These are phyloP conservation scores for Pleomassaria siparia DNA, from an alignment of 2,329 filamentous ascomycete genomes.

Conservation along the genomic window DNA sequence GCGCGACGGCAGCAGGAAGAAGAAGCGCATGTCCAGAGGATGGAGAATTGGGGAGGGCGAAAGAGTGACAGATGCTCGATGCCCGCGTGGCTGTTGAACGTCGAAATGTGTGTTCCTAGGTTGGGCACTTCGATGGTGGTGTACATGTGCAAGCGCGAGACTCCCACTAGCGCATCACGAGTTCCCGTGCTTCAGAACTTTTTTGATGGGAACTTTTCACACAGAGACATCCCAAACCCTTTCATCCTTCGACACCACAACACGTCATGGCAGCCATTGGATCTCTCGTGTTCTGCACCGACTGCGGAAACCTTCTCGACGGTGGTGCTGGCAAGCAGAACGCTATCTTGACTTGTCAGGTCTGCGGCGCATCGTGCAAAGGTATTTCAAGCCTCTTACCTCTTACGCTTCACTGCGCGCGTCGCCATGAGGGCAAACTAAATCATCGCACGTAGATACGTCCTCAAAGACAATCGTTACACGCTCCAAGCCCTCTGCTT, in stretches of 20 bases:
- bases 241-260: background rate
- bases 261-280: constrained; percentile 80
- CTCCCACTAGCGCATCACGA: constrained; percentile 11
- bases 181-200: constrained; percentile 3
- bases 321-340: constrained; percentile 75
- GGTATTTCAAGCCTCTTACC: constrained; percentile 61
- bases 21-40: background rate
- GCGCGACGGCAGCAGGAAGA: background rate
- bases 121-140: background rate
- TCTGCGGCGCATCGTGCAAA: constrained; percentile 83
- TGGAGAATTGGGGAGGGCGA: background rate
- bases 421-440: background rate
- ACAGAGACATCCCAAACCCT: background rate
- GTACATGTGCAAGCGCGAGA: background rate
- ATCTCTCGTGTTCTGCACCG: constrained; percentile 87
- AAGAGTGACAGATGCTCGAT: background rate
- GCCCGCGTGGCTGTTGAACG: background rate
- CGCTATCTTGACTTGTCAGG: constrained; percentile 76
- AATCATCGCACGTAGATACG: constrained; percentile 21
- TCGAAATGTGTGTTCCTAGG: background rate
- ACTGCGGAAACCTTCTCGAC: constrained; percentile 88
- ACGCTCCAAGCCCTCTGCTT: constrained; percentile 82
- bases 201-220: background rate
- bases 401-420: background rate
- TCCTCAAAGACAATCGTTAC: constrained; percentile 74